Percentiles rank a stretch among this genome's conserved stretches.
Conservation (phyloP, 768 basidiomycete genomes). For the Pulveroboletus frians region DNA sequence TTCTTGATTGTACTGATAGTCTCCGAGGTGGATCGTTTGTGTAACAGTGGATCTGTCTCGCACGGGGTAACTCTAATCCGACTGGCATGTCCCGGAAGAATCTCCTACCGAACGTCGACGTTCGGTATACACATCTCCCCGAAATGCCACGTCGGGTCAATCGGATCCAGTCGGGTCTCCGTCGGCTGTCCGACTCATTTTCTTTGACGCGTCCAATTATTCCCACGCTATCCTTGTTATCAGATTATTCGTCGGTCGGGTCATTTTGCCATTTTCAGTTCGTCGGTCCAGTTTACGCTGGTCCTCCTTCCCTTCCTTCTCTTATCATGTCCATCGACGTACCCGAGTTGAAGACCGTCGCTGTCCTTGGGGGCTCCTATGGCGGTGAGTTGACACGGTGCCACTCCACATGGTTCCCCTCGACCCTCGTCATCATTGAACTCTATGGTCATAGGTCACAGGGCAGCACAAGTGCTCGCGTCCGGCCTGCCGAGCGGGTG, state of each 20-base stretch:
- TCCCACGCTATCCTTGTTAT: not conserved
- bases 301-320: not conserved
- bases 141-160: no score
- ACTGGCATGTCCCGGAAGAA: no score
- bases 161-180: no score
- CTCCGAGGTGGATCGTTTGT: not conserved
- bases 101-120: no score
- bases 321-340: constrained; percentile 7
- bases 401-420: no score
- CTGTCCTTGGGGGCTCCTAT: constrained; percentile 52
- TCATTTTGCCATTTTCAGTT: not conserved
- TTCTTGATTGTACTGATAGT: not conserved
- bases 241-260: not conserved
- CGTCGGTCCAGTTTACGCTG: not conserved
- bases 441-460: constrained; percentile 34
- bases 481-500: constrained; percentile 45
- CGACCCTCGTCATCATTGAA: not conserved
- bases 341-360: constrained; percentile 34
- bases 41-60: not conserved
- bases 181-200: no score
- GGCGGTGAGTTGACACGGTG: constrained; percentile 49
- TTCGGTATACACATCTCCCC: no score
- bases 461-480: constrained; percentile 46
- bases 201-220: not conserved
- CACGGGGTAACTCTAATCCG: no score